These are phyloP conservation scores for Fagus sylvatica DNA, from an alignment of 306 rosid species.

Conservation along the genomic window DNA sequence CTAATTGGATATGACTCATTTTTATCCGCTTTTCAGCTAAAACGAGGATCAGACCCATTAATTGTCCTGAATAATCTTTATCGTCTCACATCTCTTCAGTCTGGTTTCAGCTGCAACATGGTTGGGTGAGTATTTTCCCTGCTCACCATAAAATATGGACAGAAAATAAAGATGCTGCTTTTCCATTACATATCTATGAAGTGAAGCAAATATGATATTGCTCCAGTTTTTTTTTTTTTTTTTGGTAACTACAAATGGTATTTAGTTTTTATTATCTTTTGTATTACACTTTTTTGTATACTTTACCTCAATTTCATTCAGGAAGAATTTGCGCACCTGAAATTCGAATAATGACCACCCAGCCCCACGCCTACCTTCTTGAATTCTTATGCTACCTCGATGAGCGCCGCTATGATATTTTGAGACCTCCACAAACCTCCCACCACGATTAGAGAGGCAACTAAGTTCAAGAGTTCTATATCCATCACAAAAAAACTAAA, in stretches of 20 bases:
- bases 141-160: background rate
- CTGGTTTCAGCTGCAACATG: slow-evolving; percentile 94
- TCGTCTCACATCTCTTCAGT: slow-evolving; percentile 83
- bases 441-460: no score
- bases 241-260: background rate
- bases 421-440: no score
- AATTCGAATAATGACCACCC: no score
- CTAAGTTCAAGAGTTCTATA: no score
- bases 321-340: no score
- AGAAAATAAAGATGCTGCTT: slow-evolving; percentile 6
- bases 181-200: background rate
- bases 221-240: background rate
- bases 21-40: slow-evolving; percentile 59
- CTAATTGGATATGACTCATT: slow-evolving; percentile 16
- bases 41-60: slow-evolving; percentile 85
- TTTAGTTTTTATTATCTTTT: background rate
- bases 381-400: no score
- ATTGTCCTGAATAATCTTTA: slow-evolving; percentile 84
- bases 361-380: no score
- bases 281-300: background rate
- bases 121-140: slow-evolving; percentile 76
- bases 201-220: background rate
- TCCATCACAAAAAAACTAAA: no score
- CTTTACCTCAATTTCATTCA: background rate
- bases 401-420: no score